phyloP scores from a whole-genome alignment of 345 rosid species.

The Hibiscus tridactylites region DNA sequence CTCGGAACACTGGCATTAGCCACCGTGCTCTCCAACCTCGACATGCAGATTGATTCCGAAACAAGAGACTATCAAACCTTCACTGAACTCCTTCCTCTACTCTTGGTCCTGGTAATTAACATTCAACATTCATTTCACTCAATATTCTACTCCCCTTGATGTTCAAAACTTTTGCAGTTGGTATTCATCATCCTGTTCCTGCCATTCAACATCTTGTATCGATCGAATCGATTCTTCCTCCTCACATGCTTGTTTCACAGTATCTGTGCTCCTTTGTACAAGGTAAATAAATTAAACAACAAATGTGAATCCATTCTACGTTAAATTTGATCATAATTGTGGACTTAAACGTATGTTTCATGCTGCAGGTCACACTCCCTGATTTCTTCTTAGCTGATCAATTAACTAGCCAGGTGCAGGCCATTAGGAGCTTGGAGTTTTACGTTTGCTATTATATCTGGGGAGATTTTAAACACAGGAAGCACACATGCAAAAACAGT shows the following conservation, averaged over 20 bases:
- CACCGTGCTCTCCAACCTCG: constrained; percentile 28
- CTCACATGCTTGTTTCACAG: constrained; percentile 26
- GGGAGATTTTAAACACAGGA: constrained; percentile 45
- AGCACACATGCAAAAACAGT: constrained; percentile 26
- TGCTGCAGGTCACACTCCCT: constrained; percentile 45
- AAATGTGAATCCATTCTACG: neutral
- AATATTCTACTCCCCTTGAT: neutral
- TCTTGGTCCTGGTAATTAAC: constrained; percentile 21
- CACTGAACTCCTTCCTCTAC: constrained; percentile 37
- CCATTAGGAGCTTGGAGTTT: constrained; percentile 65
- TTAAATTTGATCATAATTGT: neutral
- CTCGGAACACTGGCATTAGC: constrained; percentile 27
- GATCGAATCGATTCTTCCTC: constrained; percentile 30
- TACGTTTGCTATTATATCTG: constrained; percentile 61
- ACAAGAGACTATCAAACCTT: constrained; percentile 20
- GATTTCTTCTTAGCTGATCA: constrained; percentile 80
- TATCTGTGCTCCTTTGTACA: constrained; percentile 33
- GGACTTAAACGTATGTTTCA: neutral
- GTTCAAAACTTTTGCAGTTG: neutral
- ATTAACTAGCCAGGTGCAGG: constrained; percentile 73
- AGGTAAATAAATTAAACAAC: constrained; percentile 15
- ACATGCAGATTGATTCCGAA: constrained; percentile 35
- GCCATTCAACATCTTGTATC: constrained; percentile 12
- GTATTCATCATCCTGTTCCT: neutral
- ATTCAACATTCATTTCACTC: neutral